These are phyloP conservation scores for Dryadomyces sulphureus DNA, from an alignment of 2,329 filamentous ascomycete species.

Conservation along the genomic window DNA sequence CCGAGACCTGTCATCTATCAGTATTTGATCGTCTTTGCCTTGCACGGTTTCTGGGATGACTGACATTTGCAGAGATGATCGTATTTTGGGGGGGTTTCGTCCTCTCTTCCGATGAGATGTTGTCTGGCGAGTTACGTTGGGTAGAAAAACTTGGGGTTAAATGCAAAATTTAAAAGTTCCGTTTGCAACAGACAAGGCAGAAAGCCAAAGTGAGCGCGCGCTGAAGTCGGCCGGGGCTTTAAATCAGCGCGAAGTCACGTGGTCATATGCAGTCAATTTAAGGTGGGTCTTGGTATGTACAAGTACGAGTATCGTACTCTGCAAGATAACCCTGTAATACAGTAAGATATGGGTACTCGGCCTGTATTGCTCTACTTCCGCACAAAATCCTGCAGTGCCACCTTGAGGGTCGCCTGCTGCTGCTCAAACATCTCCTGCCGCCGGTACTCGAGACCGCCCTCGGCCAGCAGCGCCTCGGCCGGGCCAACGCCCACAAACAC, in stretches of 20 bases:
- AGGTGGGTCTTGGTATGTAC: too few relatives aligned
- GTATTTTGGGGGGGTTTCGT: too few relatives aligned
- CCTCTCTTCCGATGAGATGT: neutral
- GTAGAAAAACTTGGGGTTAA: neutral
- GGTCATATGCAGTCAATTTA: neutral
- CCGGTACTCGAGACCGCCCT: constrained; percentile 15
- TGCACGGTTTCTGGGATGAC: neutral
- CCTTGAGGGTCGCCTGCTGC: constrained; percentile 12
- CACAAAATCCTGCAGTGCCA: constrained; percentile 8
- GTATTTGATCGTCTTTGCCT: too few relatives aligned
- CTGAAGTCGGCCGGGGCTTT: neutral
- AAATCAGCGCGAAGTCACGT: constrained; percentile 6
- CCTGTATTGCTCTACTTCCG: constrained; percentile 7
- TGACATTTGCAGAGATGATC: too few relatives aligned
- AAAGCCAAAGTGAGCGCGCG: neutral
- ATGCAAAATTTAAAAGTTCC: too few relatives aligned
- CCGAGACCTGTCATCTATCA: constrained; percentile 5
- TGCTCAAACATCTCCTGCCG: constrained; percentile 14
- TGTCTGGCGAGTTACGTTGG: neutral
- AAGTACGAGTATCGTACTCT: neutral
- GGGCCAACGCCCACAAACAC: constrained; percentile 24
- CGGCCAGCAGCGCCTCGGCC: constrained; percentile 12
- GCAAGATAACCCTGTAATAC: neutral
- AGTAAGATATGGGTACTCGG: too few relatives aligned
- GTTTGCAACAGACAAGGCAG: too few relatives aligned